Base-by-base conservation (phyloP, 306 rosid genomes). In the Cyamopsis tetragonoloba region DNA sequence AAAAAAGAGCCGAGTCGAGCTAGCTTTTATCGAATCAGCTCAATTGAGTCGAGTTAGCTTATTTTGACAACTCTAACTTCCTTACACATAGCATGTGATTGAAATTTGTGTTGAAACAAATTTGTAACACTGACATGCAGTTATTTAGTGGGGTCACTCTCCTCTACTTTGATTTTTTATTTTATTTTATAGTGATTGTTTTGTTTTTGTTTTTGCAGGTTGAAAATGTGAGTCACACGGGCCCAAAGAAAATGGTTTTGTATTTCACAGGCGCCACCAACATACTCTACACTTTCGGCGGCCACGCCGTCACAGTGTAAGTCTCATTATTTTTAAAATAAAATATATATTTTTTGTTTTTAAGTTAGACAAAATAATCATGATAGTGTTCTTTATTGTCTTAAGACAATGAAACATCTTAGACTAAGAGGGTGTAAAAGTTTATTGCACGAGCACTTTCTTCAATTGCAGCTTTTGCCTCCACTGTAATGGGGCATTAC, bases 201-300 rank as follows among this genome's bases (percentile, higher is more conserved):
- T n/a, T n/a, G n/a, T 61, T 9, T 14, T 14, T 43, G 9, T 31
- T 23, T 55, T 48, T 48, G 54, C 75, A 91, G 97, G 95, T 51
- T 62, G 92, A 87, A 42, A 91, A 87, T 38, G 98, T 92, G 26
- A 77, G 18, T 23, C 98, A 92, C 75, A 70, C 92, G 7, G 96
- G 91, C 67, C 95, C 98, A 57, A 86, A 68, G n/a, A 73, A 79
- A 62, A 0, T 92, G 85, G 96, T 83, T 13, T 75, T 76, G 83
- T 92, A 92, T 77, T 92, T 92, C 88, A 92, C 98, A 9, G 98
- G 98, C 70, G 96, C 98, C 77, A 92, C 98, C 77, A 92, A 92
- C 58, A 87, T 92, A 22, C 91, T 92, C 27, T 92, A 92, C 85
- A 92, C 98, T 80, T 92, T 92, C 88, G 98, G 98, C 76, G 98